Conservation (phyloP, 2,329 filamentous ascomycete species). For the Dothistroma septosporum region DNA sequence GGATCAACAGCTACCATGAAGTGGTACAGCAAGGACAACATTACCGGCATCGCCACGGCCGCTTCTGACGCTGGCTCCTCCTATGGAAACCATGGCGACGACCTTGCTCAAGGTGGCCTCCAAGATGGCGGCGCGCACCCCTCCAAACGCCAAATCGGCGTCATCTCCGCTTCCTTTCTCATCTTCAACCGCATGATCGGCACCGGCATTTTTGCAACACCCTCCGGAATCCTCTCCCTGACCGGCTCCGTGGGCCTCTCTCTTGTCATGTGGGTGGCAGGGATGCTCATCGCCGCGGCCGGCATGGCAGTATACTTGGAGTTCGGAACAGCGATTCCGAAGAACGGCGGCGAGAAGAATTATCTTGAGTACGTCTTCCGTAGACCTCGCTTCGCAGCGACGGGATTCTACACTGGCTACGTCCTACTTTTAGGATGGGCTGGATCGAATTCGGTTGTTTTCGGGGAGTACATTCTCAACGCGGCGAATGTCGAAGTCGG, state of each 20-base stretch:
- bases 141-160: slow-evolving; percentile 47
- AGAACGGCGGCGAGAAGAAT: slow-evolving; percentile 56
- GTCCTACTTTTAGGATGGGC: slow-evolving; percentile 62
- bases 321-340: slow-evolving; percentile 61
- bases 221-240: slow-evolving; percentile 23
- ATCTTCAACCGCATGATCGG: slow-evolving; percentile 32
- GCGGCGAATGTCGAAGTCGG: slow-evolving; percentile 59
- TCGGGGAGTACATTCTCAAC: slow-evolving; percentile 66
- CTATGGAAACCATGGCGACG: background rate
- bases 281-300: slow-evolving; percentile 48
- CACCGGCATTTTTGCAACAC: slow-evolving; percentile 29
- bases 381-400: slow-evolving; percentile 58
- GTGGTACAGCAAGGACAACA: slow-evolving; percentile 2
- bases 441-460: slow-evolving; percentile 63
- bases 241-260: slow-evolving; percentile 29
- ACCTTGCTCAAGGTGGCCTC: background rate
- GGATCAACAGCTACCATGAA: background rate
- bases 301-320: slow-evolving; percentile 64
- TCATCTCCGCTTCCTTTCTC: slow-evolving; percentile 53
- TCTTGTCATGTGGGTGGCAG: slow-evolving; percentile 42
- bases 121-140: slow-evolving; percentile 6
- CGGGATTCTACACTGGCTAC: slow-evolving; percentile 57
- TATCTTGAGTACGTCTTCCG: slow-evolving; percentile 49
- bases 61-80: background rate
- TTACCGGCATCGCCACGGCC: slow-evolving; percentile 5